Evolutionary conservation across 2,329 filamentous ascomycete genomes (phyloP).

Genomic region (Curvularia lunata): DNA sequence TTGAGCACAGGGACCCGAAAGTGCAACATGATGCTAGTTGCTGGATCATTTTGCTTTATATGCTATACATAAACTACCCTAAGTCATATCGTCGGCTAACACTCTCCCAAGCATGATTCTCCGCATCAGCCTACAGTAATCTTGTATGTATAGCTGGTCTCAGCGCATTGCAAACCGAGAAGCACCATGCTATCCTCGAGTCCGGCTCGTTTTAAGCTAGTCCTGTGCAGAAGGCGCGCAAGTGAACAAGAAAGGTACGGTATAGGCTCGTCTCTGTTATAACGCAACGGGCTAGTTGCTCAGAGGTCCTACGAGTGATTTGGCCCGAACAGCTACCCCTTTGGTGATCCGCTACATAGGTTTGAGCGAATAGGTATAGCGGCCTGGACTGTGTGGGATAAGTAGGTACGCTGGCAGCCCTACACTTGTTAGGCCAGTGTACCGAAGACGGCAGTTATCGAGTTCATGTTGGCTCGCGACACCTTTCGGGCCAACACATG

Average conservation of each 20-base stretch:
- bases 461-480: background rate
- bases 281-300: background rate
- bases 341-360: background rate
- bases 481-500: background rate
- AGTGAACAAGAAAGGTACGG: background rate
- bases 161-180: conserved; percentile 3
- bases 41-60: background rate
- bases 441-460: background rate
- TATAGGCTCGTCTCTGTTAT: background rate
- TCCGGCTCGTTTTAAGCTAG: background rate
- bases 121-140: conserved; percentile 6
- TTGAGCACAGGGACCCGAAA: background rate
- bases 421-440: background rate
- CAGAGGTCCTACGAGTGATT: background rate
- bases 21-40: background rate
- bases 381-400: background rate
- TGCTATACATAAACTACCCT: background rate
- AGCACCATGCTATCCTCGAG: background rate
- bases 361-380: background rate
- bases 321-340: background rate
- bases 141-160: background rate
- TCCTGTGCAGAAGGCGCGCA: background rate
- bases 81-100: background rate
- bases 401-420: background rate
- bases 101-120: conserved; percentile 1